Base-by-base conservation (phyloP, 352 stramenopile genomes). In the Phytophthora litchii region DNA sequence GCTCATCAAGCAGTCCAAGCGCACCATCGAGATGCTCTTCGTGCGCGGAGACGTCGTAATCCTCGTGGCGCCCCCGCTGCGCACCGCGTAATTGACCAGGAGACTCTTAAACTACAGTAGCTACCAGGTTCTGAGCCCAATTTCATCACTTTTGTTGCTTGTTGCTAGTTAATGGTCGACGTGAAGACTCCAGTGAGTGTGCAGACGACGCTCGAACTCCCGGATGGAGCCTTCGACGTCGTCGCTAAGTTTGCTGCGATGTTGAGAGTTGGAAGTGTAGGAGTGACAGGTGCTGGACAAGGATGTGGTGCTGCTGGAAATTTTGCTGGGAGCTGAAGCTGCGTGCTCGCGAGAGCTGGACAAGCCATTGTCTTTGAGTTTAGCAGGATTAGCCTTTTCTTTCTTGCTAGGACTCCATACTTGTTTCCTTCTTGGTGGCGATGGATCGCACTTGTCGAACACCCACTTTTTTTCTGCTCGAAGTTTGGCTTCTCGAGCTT, bases 1-100 rank as follows among this genome's bases (percentile, higher is more conserved):
- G 80, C 98, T 99, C 62, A 91, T 96, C 59, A 94, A 96, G 75
- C 89, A 96, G 67, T 96, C 86, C 54, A 98, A 97, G 67, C 88
- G 97, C 67, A 78, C 78, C 52, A 93, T 99, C 64, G 96, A 98
- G 60, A 99, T 99, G 97, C 90, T 99, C 9, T 99, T 99, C 86
- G 95, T 99, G 43, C 84, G 97, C 36, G 97, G 97, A 37, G 97
- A 99, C 86, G 95, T 98, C 50, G 91, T 99, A 13, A 98, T 99
- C 50, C 86, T 99, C 59, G 94, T 99, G 21, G 97, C 91, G 27
- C 97, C 97, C 55, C 97, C 97, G 19, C 80, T 99, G 48, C 89
- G 97, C 60, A 99, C 95, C 8, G 78, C 72, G 46, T 92, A 64
- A 54, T 41, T 35, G 4, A 2, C 38, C 20, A 6, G 8, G 9